Base-by-base conservation (phyloP, 371 early-diverging fungal species). In the Nosema muscidifuracis region DNA sequence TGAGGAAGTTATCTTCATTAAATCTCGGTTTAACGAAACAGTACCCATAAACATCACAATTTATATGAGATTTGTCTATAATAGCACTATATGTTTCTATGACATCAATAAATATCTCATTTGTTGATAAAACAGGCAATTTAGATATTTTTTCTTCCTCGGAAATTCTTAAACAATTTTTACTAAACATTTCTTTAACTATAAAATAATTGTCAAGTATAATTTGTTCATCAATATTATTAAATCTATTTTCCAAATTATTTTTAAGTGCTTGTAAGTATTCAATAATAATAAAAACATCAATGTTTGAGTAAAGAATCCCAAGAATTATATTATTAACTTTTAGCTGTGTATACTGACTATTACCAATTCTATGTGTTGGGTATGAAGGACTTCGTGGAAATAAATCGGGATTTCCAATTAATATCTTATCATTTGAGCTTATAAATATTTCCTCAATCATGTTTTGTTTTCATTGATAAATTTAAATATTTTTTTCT, bases 361-460 rank as follows among this genome's bases (percentile, higher is more conserved):
- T 20, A 34, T 51, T 40, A 20, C 16, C 51, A 15, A 0, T 4
- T n/a, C 30, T 50, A 38, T 47, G 31, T 10, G 51, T 51, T 34
- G 60, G 60, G 47, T 69, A 57, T 26, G 0, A 0, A 12, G 31
- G 22, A 12, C 34, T 50, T 22, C 18, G 20, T 50, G 33, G 28
- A 50, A 61, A 69, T 15, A 28, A 24, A 13, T 47, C 16, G 3
- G 57, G 20, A 30, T 69, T 44, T 34, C 70, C 70, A 31, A 60
- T 44, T 22, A 69, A 36, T 9, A 69, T 30, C n/a, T 33, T 30
- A n/a, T 50, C 51, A 13, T 61, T 34, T 43, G 34, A 22, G 33
- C 36, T 51, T 61, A 69, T 60, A 61, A 69, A 69, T 44, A 69
- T 60, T 61, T 69, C 70, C 30, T 69, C 62, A 56, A 69, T 69